phyloP scores from a whole-genome alignment of 2,329 filamentous ascomycete species.

The Colletotrichum graminicola region DNA sequence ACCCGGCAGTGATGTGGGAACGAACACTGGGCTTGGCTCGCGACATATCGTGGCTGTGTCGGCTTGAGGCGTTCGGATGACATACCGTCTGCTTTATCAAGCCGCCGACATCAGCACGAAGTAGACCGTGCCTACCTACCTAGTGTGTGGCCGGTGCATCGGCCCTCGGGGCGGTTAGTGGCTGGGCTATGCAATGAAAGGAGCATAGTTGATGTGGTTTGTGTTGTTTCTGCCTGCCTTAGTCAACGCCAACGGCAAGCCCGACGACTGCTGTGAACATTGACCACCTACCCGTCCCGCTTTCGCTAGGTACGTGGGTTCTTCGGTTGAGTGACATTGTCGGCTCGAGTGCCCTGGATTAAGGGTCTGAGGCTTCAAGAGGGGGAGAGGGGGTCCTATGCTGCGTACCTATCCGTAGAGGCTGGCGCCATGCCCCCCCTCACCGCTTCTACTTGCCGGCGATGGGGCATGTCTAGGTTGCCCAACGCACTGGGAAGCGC shows the following conservation, averaged over 20 bases:
- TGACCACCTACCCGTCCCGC: not conserved
- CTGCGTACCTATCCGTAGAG: not conserved
- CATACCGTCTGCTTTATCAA: not conserved
- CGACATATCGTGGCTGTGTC: not conserved
- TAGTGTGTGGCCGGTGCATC: not conserved
- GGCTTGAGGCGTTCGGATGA: slow-evolving; percentile 1
- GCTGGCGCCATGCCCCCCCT: slow-evolving; percentile 22
- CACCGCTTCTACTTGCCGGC: slow-evolving; percentile 11
- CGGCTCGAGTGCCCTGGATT: slow-evolving; percentile 23
- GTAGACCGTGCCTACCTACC: not conserved
- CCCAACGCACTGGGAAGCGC: slow-evolving; percentile 31
- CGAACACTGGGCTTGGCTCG: slow-evolving; percentile 1
- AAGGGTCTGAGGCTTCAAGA: slow-evolving; percentile 17
- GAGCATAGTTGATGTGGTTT: not conserved
- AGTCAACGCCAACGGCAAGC: not conserved
- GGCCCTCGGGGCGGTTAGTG: not conserved
- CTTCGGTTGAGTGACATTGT: slow-evolving; percentile 4
- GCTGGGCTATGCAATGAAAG: not conserved
- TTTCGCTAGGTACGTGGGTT: not conserved
- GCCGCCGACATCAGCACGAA: not conserved
- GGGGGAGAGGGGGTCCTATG: not conserved
- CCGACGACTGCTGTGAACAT: not conserved
- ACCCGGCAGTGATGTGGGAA: not conserved
- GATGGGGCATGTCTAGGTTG: not conserved
- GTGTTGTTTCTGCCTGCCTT: not conserved